Evolutionary conservation across 345 rosid genomes (phyloP), one percentile per base, ranked within the genome.

Genomic region (Hibiscus trionum): DNA sequence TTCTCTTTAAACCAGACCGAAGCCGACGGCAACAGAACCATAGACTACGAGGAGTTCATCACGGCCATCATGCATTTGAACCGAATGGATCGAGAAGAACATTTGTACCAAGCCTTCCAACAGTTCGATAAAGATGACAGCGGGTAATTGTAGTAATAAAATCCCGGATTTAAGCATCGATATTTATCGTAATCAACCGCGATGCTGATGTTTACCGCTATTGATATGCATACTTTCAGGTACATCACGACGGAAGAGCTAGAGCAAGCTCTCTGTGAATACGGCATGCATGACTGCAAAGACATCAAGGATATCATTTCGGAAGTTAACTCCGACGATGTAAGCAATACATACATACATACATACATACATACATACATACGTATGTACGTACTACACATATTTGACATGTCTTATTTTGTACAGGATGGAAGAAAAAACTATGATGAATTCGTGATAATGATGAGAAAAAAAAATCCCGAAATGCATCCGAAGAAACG

Each of bases 391-490:
- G n/a, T n/a, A n/a, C n/a, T n/a, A 39, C 0, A 33, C 8, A 39
- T 7, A 39, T 33, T 39, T 39, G 44, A 39, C 44, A 39, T 39
- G 2, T 39, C 8, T 39, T 39, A 6, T 39, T 39, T 9, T 46
- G 72, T 76, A 67, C 82, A 95, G 97, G 99, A 95, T 81, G 97
- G 97, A 3, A 78, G 89, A 66, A 90, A 92, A 75, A 92, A 92
- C 82, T 95, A 95, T 27, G 97, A 92, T 31, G 97, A 95, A 76
- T 95, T 95, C 44, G 99, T 90, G 73, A 92, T 96, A 3, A 95
- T 95, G 97, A 90, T 95, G 99, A 86, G 86, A 79, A 95, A 90
- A 89, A 97, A 97, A 73, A 95, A 88, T 76, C 90, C 88, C 0
- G 96, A 90, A 61, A 88, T 86, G 2, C 81, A 87, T 71, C 91